Evolutionary conservation across 202 grass and related monocot species (phyloP).

Genomic region (Eragrostis tef): DNA sequence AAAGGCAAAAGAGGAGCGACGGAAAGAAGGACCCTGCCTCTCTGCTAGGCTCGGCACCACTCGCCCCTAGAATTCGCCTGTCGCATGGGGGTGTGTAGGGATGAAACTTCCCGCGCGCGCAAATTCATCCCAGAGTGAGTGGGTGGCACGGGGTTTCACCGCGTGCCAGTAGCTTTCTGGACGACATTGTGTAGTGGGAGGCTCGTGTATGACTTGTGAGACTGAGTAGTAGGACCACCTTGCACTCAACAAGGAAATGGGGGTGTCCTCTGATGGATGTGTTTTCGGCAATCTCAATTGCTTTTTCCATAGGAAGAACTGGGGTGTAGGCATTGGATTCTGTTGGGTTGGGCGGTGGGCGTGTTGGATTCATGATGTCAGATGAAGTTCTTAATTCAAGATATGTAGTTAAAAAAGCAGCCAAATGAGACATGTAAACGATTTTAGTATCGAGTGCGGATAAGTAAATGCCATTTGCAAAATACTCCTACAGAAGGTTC

Average conservation of each 20-base stretch:
- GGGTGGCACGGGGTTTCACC: conserved; percentile 37
- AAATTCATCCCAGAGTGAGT: conserved; percentile 13
- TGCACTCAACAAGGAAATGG: neutral
- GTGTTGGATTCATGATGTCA: neutral
- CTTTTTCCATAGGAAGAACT: conserved; percentile 19
- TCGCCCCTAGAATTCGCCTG: conserved; percentile 6
- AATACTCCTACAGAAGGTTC: conserved; percentile 41
- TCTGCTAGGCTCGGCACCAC: conserved; percentile 16
- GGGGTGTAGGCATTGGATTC: neutral
- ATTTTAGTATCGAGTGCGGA: neutral
- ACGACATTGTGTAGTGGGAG: conserved; percentile 24
- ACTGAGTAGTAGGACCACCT: conserved; percentile 14
- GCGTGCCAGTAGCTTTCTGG: neutral
- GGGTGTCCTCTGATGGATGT: conserved; percentile 21
- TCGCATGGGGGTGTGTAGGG: neutral
- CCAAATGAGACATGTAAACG: neutral
- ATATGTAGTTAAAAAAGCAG: neutral
- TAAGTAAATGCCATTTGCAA: conserved; percentile 5
- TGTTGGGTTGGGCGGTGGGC: neutral
- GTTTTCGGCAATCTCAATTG: neutral
- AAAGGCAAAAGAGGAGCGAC: conserved; percentile 48
- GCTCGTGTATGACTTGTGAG: neutral
- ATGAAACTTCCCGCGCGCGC: conserved; percentile 35
- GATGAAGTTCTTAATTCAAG: neutral
- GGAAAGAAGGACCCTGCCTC: neutral